Base-by-base conservation (phyloP, 768 basidiomycete species). In the Mycena galericulata region DNA sequence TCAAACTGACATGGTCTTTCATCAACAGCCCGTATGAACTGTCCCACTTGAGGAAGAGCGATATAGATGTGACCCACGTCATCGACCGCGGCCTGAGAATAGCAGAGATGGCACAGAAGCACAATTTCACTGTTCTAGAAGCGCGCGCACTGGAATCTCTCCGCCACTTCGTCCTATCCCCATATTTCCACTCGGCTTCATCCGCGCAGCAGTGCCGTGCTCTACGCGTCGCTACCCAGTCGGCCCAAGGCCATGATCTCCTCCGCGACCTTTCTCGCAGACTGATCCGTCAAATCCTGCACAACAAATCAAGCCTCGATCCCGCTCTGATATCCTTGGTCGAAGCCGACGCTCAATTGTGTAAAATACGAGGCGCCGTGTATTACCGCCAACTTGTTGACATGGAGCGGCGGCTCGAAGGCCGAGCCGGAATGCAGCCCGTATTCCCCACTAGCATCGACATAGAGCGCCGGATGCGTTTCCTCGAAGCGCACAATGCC, bases 401-500 rank as follows among this genome's bases (percentile, higher is more conserved):
- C 40, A 71, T 82, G 69, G 80, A 82, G 75, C 80, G 72, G 74
- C 79, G 69, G 72, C 77, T 64, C 68, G 76, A 53, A 76, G 79
- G 57, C 69, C 78, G 62, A 74, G 78, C 46, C 73, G 79, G 67
- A 75, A 81, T 67, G 3, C 76, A 74, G 29, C 74, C 74, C 10
- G 65, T 72, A 22, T 79, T 81, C 51, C 78, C 79, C 10, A 69
- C 70, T n/a, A 72, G 72, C 15, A 77, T 78, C 60, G 74, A 75
- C 61, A 60, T 76, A 8, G 82, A 82, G 56, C 77, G 73, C 65
- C 86, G 85, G 41, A 79, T 85, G 76, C 83, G 84, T 43, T 82
- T 91, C 47, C 79, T 91, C 18, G 80, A 85, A 22, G 91, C 92
- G 2, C 88, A 88, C 67, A 77, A 85, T 58, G 86, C 87, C 24